Evolutionary conservation across 768 basidiomycete species (phyloP).

Genomic region (Amanita exitialis): DNA sequence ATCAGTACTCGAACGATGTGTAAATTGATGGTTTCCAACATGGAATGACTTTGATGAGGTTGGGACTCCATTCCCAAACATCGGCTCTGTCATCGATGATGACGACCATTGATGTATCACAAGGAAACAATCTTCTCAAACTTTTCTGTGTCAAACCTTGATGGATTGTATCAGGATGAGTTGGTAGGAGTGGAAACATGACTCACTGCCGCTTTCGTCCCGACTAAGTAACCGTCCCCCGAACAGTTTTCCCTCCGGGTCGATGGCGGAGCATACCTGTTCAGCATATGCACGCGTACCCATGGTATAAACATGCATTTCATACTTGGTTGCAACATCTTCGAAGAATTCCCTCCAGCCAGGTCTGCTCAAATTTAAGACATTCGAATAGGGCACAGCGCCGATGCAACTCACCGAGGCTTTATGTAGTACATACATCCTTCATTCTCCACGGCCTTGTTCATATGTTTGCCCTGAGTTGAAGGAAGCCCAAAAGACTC

Average conservation of each 20-base stretch:
- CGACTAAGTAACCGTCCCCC: conserved; percentile 83
- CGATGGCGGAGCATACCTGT: conserved; percentile 89
- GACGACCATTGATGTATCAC: conserved; percentile 97
- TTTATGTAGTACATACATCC: conserved; percentile 98
- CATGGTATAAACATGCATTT: conserved; percentile 99
- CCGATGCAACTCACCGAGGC: conserved; percentile 57
- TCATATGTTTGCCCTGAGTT: conserved; percentile 43
- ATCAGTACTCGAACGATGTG: neutral
- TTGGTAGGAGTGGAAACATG: conserved; percentile 1
- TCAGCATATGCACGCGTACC: conserved; percentile 96
- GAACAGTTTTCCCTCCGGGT: conserved; percentile 80
- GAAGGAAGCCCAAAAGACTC: conserved; percentile 49
- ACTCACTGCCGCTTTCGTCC: conserved; percentile 94
- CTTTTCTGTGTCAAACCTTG: conserved; percentile 87
- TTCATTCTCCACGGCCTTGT: conserved; percentile 57
- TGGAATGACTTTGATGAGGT: conserved; percentile 93
- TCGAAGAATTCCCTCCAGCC: conserved; percentile 76
- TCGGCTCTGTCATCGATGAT: conserved; percentile 98
- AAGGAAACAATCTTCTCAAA: conserved; percentile 86
- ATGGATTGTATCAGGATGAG: conserved; percentile 6
- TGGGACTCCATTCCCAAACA: conserved; percentile 97
- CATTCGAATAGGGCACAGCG: conserved; percentile 8
- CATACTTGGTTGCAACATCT: conserved; percentile 68
- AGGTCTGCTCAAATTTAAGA: conserved; percentile 37
- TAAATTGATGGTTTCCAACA: conserved; percentile 39